phyloP scores from a whole-genome alignment of 73 alveolate species.

The Tetrahymena thermophila region DNA sequence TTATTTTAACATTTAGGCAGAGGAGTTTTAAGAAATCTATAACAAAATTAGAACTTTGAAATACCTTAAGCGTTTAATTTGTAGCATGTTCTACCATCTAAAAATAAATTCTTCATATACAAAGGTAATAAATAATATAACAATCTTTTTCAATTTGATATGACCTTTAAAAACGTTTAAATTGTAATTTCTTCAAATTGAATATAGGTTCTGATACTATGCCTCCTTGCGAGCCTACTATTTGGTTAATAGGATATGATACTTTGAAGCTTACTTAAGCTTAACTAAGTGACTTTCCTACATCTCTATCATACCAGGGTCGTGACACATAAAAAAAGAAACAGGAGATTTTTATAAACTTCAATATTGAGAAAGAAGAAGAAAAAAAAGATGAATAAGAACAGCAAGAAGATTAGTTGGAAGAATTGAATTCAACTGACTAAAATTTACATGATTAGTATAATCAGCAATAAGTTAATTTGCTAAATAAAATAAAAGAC shows the following conservation, averaged over 20 bases:
- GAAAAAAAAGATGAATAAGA: background rate
- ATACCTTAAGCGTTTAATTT: background rate
- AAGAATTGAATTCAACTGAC: background rate
- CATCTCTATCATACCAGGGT: background rate
- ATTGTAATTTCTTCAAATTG: background rate
- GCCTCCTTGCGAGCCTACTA: slow-evolving; percentile 1
- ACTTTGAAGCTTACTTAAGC: background rate
- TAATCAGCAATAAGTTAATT: background rate
- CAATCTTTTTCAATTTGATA: background rate
- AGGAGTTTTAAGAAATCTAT: background rate
- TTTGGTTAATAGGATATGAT: background rate
- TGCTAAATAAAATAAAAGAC: background rate
- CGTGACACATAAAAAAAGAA: background rate
- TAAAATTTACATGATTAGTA: background rate
- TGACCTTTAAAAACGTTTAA: background rate
- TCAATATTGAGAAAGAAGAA: background rate
- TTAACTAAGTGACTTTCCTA: background rate
- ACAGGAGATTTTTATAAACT: background rate
- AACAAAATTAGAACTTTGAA: background rate
- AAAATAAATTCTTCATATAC: background rate
- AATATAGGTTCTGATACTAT: background rate
- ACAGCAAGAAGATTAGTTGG: background rate
- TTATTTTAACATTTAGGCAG: background rate
- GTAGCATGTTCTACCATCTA: background rate
- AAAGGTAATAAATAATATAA: background rate